Percentiles rank a stretch among this genome's conserved stretches.
phyloP scores from a whole-genome alignment of 2,329 filamentous ascomycete species.

The Scedosporium boydii region DNA sequence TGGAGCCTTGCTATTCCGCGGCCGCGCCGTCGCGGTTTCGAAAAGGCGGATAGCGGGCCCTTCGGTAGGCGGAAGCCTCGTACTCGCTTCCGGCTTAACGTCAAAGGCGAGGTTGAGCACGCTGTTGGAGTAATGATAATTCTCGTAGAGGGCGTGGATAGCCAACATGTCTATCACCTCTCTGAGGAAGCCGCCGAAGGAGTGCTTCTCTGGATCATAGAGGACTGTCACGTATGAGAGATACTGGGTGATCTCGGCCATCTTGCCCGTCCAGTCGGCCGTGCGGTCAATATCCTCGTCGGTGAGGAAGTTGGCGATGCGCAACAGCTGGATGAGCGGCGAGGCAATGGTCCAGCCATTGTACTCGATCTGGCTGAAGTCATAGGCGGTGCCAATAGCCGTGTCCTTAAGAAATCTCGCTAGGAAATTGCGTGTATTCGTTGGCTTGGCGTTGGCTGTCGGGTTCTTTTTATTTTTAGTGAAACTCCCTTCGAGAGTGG shows the following conservation, averaged over 20 bases:
- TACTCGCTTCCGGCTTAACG: not conserved
- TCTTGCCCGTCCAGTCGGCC: conserved; percentile 26
- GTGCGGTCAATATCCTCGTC: conserved; percentile 37
- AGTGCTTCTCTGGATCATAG: conserved; percentile 11
- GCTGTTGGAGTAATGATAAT: conserved; percentile 21
- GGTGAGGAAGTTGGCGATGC: conserved; percentile 33
- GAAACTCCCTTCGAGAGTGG: not conserved
- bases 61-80: not conserved
- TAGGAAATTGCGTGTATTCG: not conserved
- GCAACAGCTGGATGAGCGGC: conserved; percentile 21
- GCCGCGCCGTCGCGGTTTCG: not conserved
- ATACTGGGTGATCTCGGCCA: conserved; percentile 27
- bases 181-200: conserved; percentile 20
- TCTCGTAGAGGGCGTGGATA: conserved; percentile 23
- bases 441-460: not conserved
- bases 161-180: conserved; percentile 22
- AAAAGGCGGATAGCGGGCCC: not conserved
- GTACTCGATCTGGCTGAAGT: conserved; percentile 12
- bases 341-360: conserved; percentile 24
- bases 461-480: not conserved
- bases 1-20: not conserved
- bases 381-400: not conserved
- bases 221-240: conserved; percentile 22
- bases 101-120: conserved; percentile 18
- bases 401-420: not conserved